Evolutionary conservation across 1,284 basidiomycete species (phyloP).

Genomic region (Malassezia equina): DNA sequence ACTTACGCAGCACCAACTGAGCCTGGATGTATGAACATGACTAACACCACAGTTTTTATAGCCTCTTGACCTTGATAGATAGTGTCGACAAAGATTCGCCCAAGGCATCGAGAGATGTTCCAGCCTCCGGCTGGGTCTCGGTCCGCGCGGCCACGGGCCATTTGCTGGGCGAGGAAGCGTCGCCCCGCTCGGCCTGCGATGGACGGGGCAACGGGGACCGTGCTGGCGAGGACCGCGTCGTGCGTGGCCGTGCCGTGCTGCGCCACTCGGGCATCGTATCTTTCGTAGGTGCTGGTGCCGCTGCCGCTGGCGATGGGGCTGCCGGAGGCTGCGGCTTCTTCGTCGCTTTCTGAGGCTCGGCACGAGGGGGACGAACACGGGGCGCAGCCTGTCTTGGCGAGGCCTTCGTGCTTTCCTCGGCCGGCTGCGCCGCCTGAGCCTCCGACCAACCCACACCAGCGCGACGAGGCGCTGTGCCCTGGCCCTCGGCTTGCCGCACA

Average conservation of each 20-base stretch:
- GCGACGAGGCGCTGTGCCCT: neutral
- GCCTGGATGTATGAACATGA: neutral
- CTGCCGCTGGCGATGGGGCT: too few relatives aligned
- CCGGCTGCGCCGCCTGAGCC: neutral
- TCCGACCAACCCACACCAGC: neutral
- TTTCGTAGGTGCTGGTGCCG: neutral
- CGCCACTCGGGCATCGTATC: neutral
- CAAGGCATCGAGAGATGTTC: neutral
- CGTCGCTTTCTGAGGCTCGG: too few relatives aligned
- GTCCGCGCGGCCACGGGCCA: too few relatives aligned
- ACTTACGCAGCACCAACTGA: constrained; percentile 19
- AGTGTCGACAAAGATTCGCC: neutral
- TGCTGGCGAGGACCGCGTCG: neutral
- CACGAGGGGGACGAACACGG: too few relatives aligned
- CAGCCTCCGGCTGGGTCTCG: neutral
- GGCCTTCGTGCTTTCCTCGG: neutral
- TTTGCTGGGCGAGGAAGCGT: too few relatives aligned
- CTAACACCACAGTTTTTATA: neutral
- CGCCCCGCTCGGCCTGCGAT: neutral
- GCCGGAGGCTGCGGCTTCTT: too few relatives aligned
- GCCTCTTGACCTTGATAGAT: neutral
- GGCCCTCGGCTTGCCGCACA: neutral
- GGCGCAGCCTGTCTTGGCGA: neutral
- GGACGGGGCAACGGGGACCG: too few relatives aligned
- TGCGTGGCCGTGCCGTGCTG: neutral